Base-by-base conservation (phyloP, 192 early-diverging fungal species). In the Coemansia sp. region DNA sequence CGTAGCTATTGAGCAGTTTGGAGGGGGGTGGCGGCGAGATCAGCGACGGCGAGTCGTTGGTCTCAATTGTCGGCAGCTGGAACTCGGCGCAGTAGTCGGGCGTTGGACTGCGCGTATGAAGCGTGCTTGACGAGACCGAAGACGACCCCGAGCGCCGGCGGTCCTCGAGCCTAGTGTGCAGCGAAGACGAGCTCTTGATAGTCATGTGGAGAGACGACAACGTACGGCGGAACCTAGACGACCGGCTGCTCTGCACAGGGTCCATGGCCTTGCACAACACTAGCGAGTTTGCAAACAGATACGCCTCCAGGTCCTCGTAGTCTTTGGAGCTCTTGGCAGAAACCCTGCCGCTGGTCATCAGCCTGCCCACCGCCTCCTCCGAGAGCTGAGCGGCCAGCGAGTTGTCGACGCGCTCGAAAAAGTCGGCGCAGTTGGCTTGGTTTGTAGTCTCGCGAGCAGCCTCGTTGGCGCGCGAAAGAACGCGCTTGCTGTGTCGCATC, bases 381-480 rank as follows among this genome's bases (percentile, higher is more conserved):
- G 52, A 53, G 17, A 53, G 29, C n/a, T 53, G 32, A 8, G n/a
- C 17, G 52, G 52, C 1, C 8, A 34, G 32, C 15, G 33, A 29
- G 1, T 8, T 3, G 22, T 59, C 76, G 21, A 80, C 22, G 44
- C 76, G 70, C 8, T 63, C 67, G 33, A 60, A 67, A 43, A 80
- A 80, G 40, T 67, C 57, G 2, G 40, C 54, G 32, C 58, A 21
- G 24, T 62, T 57, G 5, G 24, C 40, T 37, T 80, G 59, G 33
- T 80, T 80, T 1, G 53, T 29, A 0, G 67, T 66, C 61, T 80
- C 76, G 18, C 76, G 58, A 0, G 76, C 69, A 15, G 66, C 64
- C 62, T 80, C 76, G 64, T 80, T 80, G 17, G 76, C 76, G 8
- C 60, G 66, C 14, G 52, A 61, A 38, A 80, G 63, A 2, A 70